phyloP scores from a whole-genome alignment of 108 stramenopile genomes.

The Aurantiochytrium sp. region DNA sequence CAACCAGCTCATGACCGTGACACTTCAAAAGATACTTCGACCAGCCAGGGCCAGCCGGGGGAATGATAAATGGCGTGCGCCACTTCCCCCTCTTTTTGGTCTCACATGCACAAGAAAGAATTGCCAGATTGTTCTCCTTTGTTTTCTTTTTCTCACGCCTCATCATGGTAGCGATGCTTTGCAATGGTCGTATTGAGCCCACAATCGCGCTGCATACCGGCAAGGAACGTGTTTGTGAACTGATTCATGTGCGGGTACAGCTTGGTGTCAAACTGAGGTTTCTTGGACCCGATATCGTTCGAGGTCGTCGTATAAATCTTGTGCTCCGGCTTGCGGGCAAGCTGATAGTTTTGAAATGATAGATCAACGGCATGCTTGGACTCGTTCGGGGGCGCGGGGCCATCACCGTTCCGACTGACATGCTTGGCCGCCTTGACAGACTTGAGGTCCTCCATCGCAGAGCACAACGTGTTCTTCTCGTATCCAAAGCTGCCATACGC shows the following conservation, averaged over 20 bases:
- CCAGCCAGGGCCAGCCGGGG: too few species aligned
- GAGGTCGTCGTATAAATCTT: background rate
- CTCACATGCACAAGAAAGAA: too few species aligned
- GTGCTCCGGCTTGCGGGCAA: background rate
- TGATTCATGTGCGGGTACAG: background rate
- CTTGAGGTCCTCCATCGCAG: background rate
- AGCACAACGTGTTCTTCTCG: background rate
- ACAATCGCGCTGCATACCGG: slow-evolving; percentile 17
- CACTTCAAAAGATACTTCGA: too few species aligned
- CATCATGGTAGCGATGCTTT: slow-evolving; percentile 6
- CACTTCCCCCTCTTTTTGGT: too few species aligned
- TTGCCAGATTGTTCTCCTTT: too few species aligned
- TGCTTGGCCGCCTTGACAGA: background rate
- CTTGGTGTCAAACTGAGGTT: background rate
- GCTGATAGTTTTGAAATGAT: background rate
- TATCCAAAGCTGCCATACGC: slow-evolving; percentile 1
- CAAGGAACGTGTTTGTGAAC: background rate
- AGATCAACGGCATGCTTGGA: background rate
- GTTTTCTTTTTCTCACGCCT: background rate
- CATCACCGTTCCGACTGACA: background rate
- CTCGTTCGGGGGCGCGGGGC: background rate
- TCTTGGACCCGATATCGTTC: background rate
- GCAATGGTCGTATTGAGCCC: background rate
- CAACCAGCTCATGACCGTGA: too few species aligned
- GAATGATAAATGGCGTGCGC: too few species aligned